phyloP scores from a whole-genome alignment of 371 early-diverging fungal species.

The Apophysomyces elegans region DNA sequence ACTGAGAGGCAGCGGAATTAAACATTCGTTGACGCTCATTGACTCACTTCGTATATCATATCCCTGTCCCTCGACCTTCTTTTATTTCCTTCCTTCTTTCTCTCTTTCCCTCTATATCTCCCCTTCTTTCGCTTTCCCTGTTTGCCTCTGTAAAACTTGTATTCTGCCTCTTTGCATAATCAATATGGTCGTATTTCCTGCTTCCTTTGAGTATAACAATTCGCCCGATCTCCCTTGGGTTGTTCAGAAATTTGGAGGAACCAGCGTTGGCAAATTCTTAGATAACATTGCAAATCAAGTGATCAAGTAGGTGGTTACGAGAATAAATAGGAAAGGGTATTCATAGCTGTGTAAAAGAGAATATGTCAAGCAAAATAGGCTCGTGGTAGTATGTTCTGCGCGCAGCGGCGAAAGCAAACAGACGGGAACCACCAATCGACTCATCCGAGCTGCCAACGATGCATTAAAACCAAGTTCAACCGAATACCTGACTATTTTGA shows the following conservation, averaged over 20 bases:
- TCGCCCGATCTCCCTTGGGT: slow-evolving; percentile 59
- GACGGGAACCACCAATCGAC: slow-evolving; percentile 76
- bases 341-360: slow-evolving; percentile 2
- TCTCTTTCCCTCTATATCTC: neutral
- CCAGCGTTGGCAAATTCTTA: slow-evolving; percentile 84
- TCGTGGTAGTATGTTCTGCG: slow-evolving; percentile 85
- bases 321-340: neutral
- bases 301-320: slow-evolving; percentile 50
- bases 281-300: slow-evolving; percentile 63
- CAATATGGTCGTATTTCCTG: slow-evolving; percentile 6
- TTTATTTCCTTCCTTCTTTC: neutral
- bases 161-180: too few relatives aligned
- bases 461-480: slow-evolving; percentile 68
- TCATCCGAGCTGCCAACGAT: slow-evolving; percentile 76
- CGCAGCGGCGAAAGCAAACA: slow-evolving; percentile 78
- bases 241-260: slow-evolving; percentile 90
- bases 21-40: neutral
- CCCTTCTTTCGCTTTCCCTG: neutral
- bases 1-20: neutral
- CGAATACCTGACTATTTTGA: slow-evolving; percentile 72
- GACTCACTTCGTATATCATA: slow-evolving; percentile 1
- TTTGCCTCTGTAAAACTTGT: neutral
- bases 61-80: neutral
- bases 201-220: slow-evolving; percentile 23
- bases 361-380: slow-evolving; percentile 66